phyloP scores from a whole-genome alignment of 2,329 filamentous ascomycete species.

The Neonectria coccinea region DNA sequence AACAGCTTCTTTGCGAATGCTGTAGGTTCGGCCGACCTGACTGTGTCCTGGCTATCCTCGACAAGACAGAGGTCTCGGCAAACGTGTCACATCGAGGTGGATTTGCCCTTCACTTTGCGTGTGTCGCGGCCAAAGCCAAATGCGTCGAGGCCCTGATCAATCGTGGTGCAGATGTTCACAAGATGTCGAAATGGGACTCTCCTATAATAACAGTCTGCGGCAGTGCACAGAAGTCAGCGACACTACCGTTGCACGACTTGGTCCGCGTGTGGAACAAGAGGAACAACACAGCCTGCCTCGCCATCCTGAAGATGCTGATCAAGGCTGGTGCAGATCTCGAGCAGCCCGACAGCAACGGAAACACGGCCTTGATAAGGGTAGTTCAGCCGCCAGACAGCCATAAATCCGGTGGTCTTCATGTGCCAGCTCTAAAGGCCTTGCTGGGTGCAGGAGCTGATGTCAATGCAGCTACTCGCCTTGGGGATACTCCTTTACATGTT shows the following conservation, averaged over 20 bases:
- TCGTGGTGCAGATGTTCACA: conserved; percentile 31
- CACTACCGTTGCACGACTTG: conserved; percentile 28
- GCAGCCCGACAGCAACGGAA: background rate
- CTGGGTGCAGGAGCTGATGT: background rate
- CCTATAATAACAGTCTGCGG: background rate
- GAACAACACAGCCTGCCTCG: conserved; percentile 23
- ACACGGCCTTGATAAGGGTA: background rate
- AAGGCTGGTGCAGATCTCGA: background rate
- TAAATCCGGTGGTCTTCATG: background rate
- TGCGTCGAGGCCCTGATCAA: conserved; percentile 32
- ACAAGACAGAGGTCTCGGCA: conserved; percentile 29
- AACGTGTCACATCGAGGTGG: conserved; percentile 26
- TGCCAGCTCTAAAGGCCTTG: conserved; percentile 20
- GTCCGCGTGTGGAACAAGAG: conserved; percentile 13
- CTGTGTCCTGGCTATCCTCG: conserved; percentile 27
- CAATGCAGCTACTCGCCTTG: background rate
- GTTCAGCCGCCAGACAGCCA: background rate
- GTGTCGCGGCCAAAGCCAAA: conserved; percentile 13
- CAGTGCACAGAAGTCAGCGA: background rate
- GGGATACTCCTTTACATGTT: conserved; percentile 20
- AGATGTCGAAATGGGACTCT: conserved; percentile 16
- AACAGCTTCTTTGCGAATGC: conserved; percentile 37
- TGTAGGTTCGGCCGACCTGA: conserved; percentile 28
- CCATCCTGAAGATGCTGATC: conserved; percentile 24
- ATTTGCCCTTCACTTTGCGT: conserved; percentile 34